Evolutionary conservation across 1,139 yeast genomes (phyloP), one percentile per base, ranked within the genome.

Genomic region (Sugiyamaella novakii): DNA sequence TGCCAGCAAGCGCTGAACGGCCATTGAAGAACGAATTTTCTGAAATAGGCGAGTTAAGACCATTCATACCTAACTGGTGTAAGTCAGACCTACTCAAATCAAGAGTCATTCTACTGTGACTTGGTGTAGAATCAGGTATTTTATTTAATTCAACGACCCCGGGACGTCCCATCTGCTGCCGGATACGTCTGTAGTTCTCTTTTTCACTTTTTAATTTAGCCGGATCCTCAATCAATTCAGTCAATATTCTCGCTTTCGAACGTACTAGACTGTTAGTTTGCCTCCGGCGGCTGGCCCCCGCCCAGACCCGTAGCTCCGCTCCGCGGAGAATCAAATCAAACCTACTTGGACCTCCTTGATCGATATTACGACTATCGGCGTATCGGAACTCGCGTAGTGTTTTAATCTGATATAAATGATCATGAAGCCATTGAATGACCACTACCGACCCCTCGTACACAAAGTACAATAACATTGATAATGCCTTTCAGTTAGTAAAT

Each of bases 361-460:
- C 71, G 19, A 63, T 59, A 39, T 65, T 65, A 31, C 57, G 51
- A 5, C 60, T 54, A 46, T 65, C 68, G 5, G 64, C 59, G 50
- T 63, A 65, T n/a, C 62, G 54, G 53, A 65, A 64, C 25, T 56
- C 56, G 52, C 92, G 76, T 60, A 92, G 75, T 0, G 96, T 86
- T 68, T 86, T 85, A 60, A 92, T 78, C 51, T 89, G 77, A 66
- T 84, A 84, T 43, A 86, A 65, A 62, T 89, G 87, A 59, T 83
- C 87, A 61, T 80, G 81, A 35, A 92, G 81, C 98, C 98, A 92
- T 35, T 80, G 73, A 8, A 87, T 92, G 62, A 92, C 87, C 58
- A 84, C 83, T 54, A 89, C 96, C 24, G 92, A 79, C 11, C 98
- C 98, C 57, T 78, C 84, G 56, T 95, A 77, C 8, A 91, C 87